These are phyloP conservation scores for Lachnum nothofagi DNA, from an alignment of 2,329 filamentous ascomycete genomes.

Conservation along the genomic window DNA sequence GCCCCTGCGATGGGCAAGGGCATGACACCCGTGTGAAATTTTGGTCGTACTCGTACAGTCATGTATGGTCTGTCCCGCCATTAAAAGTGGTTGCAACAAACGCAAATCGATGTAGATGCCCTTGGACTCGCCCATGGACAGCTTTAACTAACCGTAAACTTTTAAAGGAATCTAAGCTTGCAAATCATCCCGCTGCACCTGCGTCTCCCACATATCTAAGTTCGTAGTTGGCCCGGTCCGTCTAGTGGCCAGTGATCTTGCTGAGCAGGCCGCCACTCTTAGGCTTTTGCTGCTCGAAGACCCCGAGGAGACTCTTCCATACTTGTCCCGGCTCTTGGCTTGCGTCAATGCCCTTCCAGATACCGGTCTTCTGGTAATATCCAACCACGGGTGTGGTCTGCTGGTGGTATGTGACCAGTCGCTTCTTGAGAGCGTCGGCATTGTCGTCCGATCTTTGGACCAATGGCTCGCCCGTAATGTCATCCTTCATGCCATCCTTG, in stretches of 20 bases:
- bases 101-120: slow-evolving; percentile 12
- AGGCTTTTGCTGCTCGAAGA: slow-evolving; percentile 67
- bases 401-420: slow-evolving; percentile 83
- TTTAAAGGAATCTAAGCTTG: slow-evolving; percentile 26
- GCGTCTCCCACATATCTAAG: slow-evolving; percentile 5
- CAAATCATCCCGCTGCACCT: slow-evolving; percentile 21
- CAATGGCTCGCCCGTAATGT: slow-evolving; percentile 91
- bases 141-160: slow-evolving; percentile 17
- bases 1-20: slow-evolving; percentile 20
- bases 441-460: slow-evolving; percentile 98
- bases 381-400: slow-evolving; percentile 89
- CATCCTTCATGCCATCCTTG: slow-evolving; percentile 89
- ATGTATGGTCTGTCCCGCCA: slow-evolving; percentile 14
- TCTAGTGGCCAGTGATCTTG: slow-evolving; percentile 32
- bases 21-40: slow-evolving; percentile 23
- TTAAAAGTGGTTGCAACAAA: slow-evolving; percentile 21
- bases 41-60: slow-evolving; percentile 26
- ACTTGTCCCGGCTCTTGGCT: slow-evolving; percentile 93
- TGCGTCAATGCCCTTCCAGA: slow-evolving; percentile 93
- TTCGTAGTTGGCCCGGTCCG: slow-evolving; percentile 2
- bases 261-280: slow-evolving; percentile 29
- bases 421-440: slow-evolving; percentile 91
- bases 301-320: slow-evolving; percentile 84
- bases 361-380: slow-evolving; percentile 96
- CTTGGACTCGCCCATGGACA: slow-evolving; percentile 20